Evolutionary conservation across 257 asterid species (phyloP).

Genomic region (Solanum piurae): DNA sequence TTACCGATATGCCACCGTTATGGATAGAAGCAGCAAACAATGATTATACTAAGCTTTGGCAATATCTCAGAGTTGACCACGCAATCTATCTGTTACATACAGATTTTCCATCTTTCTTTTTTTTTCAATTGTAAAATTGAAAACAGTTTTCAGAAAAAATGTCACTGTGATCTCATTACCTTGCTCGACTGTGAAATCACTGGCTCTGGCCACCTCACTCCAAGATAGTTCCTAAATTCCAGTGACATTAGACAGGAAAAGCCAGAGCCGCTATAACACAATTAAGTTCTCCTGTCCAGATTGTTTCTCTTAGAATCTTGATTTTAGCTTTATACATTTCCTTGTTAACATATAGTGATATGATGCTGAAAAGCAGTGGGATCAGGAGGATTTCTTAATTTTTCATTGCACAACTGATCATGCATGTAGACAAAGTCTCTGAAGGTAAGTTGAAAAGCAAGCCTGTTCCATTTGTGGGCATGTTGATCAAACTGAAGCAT

Average conservation of each 20-base stretch:
- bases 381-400: background rate
- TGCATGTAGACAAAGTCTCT: background rate
- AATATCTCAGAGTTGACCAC: background rate
- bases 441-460: background rate
- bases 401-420: background rate
- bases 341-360: background rate
- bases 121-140: background rate
- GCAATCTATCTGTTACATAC: background rate
- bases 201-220: background rate
- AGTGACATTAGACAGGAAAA: background rate
- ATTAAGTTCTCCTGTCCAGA: background rate
- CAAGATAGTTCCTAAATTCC: background rate
- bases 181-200: constrained; percentile 19
- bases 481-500: background rate
- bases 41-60: background rate
- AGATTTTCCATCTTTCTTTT: background rate
- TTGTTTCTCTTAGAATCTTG: background rate
- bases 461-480: background rate
- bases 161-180: constrained; percentile 1
- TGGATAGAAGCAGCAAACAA: background rate
- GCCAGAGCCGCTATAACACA: background rate
- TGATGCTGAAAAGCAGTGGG: background rate
- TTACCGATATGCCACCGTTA: background rate
- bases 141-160: background rate
- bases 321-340: background rate